Conservation (phyloP, 352 stramenopile genomes). For the Pythium diclinum region DNA sequence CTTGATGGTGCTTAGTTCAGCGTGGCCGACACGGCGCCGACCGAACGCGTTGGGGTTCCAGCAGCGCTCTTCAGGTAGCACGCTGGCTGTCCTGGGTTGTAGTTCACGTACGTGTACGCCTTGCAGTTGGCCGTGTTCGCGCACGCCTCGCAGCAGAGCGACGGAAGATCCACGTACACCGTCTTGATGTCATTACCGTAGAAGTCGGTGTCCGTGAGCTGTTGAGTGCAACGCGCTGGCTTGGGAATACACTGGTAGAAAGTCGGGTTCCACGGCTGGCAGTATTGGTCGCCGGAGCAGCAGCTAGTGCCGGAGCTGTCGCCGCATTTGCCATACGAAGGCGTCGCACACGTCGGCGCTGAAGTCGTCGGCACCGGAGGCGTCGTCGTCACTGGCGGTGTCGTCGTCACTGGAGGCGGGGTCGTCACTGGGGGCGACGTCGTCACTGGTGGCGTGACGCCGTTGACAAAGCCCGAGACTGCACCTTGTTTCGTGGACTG, state of each 20-base stretch:
- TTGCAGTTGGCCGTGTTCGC: slow-evolving; percentile 33
- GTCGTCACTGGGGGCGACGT: slow-evolving; percentile 4
- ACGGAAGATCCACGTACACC: slow-evolving; percentile 34
- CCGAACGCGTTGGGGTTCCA: slow-evolving; percentile 8
- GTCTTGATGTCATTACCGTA: slow-evolving; percentile 44
- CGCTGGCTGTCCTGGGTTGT: slow-evolving; percentile 28
- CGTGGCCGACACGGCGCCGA: slow-evolving; percentile 20
- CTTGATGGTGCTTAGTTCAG: slow-evolving; percentile 13
- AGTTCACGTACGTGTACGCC: slow-evolving; percentile 54
- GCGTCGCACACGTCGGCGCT: slow-evolving; percentile 18
- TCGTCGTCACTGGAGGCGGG: not conserved
- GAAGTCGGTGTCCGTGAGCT: slow-evolving; percentile 42
- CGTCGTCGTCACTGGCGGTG: not conserved
- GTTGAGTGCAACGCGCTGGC: slow-evolving; percentile 33
- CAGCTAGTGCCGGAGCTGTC: slow-evolving; percentile 27
- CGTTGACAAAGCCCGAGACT: slow-evolving; percentile 28
- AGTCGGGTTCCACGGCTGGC: slow-evolving; percentile 41
- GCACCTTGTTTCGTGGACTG: slow-evolving; percentile 19
- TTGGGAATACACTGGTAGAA: slow-evolving; percentile 47
- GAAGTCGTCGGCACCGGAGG: not conserved
- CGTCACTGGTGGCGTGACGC: not conserved
- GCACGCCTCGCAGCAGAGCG: slow-evolving; percentile 40
- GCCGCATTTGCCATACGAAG: slow-evolving; percentile 22
- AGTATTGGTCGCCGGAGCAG: slow-evolving; percentile 43
- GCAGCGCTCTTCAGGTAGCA: slow-evolving; percentile 29